Conservation (phyloP, 495 filamentous ascomycete genomes). For the Neurospora sp. region DNA sequence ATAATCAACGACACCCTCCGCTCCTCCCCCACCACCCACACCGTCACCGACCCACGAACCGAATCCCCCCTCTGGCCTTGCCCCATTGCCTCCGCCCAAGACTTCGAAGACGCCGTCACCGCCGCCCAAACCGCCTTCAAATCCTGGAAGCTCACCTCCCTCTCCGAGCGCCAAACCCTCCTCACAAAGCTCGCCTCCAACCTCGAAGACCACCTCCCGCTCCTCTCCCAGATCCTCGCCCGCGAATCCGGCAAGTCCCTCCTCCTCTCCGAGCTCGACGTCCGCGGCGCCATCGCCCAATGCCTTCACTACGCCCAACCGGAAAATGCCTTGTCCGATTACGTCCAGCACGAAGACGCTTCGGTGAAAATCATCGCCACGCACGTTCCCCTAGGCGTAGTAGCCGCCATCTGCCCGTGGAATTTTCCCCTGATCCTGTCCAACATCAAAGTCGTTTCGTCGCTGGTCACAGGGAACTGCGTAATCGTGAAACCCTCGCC, state of each 20-base stretch:
- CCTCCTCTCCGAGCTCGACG: constrained; percentile 12
- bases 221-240: constrained; percentile 28
- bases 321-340: background rate
- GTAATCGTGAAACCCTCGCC: constrained; percentile 55
- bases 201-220: constrained; percentile 22
- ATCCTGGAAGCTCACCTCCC: constrained; percentile 31
- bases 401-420: constrained; percentile 52
- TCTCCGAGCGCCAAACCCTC: constrained; percentile 44
- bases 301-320: constrained; percentile 3
- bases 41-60: constrained; percentile 37
- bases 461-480: constrained; percentile 50
- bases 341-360: constrained; percentile 40
- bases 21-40: constrained; percentile 21
- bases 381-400: constrained; percentile 42
- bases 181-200: constrained; percentile 41
- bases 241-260: background rate
- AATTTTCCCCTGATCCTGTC: constrained; percentile 52
- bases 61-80: constrained; percentile 37
- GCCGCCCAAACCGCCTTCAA: constrained; percentile 35
- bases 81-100: constrained; percentile 30
- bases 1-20: constrained; percentile 36
- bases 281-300: constrained; percentile 17
- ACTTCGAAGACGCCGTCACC: constrained; percentile 42
- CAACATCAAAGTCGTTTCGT: constrained; percentile 44
- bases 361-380: constrained; percentile 32